phyloP scores from a whole-genome alignment of 768 basidiomycete genomes.

The Boletellus sp. region DNA sequence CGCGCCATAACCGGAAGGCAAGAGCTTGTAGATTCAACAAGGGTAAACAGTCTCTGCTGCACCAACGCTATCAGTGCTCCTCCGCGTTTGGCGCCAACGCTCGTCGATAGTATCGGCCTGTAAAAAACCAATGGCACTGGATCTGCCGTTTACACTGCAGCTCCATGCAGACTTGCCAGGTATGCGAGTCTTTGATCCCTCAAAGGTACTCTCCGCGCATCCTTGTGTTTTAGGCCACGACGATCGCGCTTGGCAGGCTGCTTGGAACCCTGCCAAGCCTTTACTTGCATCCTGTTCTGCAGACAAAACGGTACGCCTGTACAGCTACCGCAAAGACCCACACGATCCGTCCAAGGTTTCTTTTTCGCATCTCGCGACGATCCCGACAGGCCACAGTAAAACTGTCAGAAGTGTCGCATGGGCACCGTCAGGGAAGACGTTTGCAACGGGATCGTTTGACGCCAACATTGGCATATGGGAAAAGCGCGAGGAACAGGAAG shows the following conservation, averaged over 20 bases:
- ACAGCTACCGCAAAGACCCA: slow-evolving; percentile 49
- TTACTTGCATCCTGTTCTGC: slow-evolving; percentile 91
- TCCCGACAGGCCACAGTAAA: slow-evolving; percentile 82
- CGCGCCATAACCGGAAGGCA: slow-evolving; percentile 4
- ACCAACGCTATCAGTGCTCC: too few species aligned
- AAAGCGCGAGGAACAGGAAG: slow-evolving; percentile 46
- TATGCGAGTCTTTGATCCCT: not conserved
- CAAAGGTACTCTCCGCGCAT: not conserved
- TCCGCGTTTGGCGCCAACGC: too few species aligned
- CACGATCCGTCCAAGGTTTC: slow-evolving; percentile 24
- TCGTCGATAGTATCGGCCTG: too few species aligned
- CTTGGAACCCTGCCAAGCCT: slow-evolving; percentile 83
- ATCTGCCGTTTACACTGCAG: slow-evolving; percentile 18
- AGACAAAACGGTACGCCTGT: slow-evolving; percentile 88
- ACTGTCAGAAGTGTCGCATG: slow-evolving; percentile 86
- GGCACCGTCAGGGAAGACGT: slow-evolving; percentile 80
- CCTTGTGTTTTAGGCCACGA: slow-evolving; percentile 54
- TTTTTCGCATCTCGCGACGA: slow-evolving; percentile 56
- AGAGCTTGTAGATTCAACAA: slow-evolving; percentile 19
- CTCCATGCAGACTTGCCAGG: slow-evolving; percentile 25
- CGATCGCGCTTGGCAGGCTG: slow-evolving; percentile 82
- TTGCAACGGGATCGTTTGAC: slow-evolving; percentile 94
- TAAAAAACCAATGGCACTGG: slow-evolving; percentile 14
- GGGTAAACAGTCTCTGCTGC: slow-evolving; percentile 5
- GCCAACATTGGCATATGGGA: slow-evolving; percentile 92